Evolutionary conservation across 1,139 yeast genomes (phyloP).

Genomic region (Geotrichum candidum): DNA sequence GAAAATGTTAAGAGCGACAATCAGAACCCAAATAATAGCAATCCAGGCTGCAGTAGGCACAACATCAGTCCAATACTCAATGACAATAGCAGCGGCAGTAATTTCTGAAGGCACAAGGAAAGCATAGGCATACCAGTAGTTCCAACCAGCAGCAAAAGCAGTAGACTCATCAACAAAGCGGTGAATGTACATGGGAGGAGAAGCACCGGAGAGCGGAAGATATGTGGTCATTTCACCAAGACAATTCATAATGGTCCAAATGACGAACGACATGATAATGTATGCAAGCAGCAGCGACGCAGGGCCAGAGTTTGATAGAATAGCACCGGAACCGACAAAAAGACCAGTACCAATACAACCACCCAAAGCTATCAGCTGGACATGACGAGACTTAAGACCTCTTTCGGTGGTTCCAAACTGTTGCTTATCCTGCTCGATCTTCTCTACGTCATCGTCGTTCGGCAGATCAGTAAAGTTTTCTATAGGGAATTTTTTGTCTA

Average conservation of each 20-base stretch:
- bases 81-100: constrained; percentile 71
- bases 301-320: constrained; percentile 57
- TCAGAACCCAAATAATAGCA: constrained; percentile 54
- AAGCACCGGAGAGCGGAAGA: constrained; percentile 40
- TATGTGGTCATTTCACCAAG: constrained; percentile 59
- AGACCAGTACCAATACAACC: constrained; percentile 80
- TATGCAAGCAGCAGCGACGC: constrained; percentile 58
- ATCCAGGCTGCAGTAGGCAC: constrained; percentile 80
- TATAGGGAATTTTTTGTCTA: background rate
- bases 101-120: constrained; percentile 63
- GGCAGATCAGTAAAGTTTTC: background rate
- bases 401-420: constrained; percentile 29
- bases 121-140: constrained; percentile 87
- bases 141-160: constrained; percentile 78
- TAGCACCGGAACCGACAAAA: constrained; percentile 62
- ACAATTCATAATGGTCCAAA: constrained; percentile 52
- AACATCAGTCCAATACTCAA: constrained; percentile 64
- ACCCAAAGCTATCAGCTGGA: constrained; percentile 83
- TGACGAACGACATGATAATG: constrained; percentile 45
- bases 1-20: constrained; percentile 48
- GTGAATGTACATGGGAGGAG: constrained; percentile 28
- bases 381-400: constrained; percentile 52
- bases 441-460: background rate
- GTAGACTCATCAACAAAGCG: constrained; percentile 47
- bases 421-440: background rate